Evolutionary conservation across 2,329 filamentous ascomycete species (phyloP), one percentile per base, ranked within the genome.

Genomic region (Aureobasidium namibiae): DNA sequence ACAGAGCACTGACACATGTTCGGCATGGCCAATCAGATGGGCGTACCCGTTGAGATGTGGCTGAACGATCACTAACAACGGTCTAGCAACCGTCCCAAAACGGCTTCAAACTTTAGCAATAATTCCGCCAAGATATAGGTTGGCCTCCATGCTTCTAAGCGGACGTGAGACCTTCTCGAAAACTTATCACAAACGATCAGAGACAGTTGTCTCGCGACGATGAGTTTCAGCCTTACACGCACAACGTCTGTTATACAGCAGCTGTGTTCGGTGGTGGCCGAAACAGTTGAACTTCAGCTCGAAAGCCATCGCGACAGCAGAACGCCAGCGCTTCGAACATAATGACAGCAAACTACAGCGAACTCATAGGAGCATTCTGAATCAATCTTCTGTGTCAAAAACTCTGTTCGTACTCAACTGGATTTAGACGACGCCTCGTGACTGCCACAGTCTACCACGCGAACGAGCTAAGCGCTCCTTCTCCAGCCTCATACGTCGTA

Each of bases 401-500:
- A 53, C 49, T 41, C 24, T 41, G 23, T 53, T 53, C 36, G 10
- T 24, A 16, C 10, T 41, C 49, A 29, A 39, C 24, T 41, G 16
- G n/a, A 31, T 31, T 45, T 31, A 41, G 36, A 41, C 34, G 14
- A 31, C 49, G 49, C 23, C 49, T 53, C 34, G 36, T 41, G 49
- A 41, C 49, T 53, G 34, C 31, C 45, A 49, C 24, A 8, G 18
- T 52, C 36, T 18, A 41, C 38, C 21, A 23, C 49, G 49, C 31
- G 10, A 41, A 21, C 34, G 36, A 53, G n/a, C 48, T 38, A 52
- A 26, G 24, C 26, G 23, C 24, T 53, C 36, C 24, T 41, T 41
- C 49, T 33, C n/a, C 49, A 53, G 49, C 49, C 49, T 53, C 49
- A 53, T 41, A 53, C 49, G 49, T 53, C 49, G 34, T 41, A 31